Evolutionary conservation across 805 yeast species (phyloP).

Genomic region (Sugiyamaella lignohabitans): DNA sequence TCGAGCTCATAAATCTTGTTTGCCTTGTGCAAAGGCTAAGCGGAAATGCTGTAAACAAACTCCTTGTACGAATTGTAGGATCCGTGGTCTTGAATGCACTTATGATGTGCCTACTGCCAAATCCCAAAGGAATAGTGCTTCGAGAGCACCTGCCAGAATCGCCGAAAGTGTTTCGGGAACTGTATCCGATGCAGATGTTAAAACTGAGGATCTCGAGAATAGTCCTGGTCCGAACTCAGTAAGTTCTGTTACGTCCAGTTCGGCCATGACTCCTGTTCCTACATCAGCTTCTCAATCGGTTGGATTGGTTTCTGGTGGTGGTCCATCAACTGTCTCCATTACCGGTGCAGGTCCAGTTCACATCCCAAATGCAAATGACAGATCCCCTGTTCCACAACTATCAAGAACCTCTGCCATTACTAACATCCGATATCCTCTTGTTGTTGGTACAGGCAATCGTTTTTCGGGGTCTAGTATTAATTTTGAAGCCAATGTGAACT

Average conservation of each 20-base stretch:
- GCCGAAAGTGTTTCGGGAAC: neutral
- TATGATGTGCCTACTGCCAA: slow-evolving; percentile 10
- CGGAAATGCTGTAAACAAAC: slow-evolving; percentile 16
- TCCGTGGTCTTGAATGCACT: slow-evolving; percentile 14
- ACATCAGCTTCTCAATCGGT: neutral
- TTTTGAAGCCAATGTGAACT: too few relatives aligned
- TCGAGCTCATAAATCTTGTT: slow-evolving; percentile 16
- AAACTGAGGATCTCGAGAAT: neutral
- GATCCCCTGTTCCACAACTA: too few relatives aligned
- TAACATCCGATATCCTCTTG: too few relatives aligned
- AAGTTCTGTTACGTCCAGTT: neutral
- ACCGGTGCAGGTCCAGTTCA: too few relatives aligned
- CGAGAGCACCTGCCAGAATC: neutral
- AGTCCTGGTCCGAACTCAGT: neutral
- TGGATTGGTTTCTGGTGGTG: too few relatives aligned
- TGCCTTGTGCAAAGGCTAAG: slow-evolving; percentile 17
- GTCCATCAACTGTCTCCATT: too few relatives aligned
- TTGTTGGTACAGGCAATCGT: too few relatives aligned
- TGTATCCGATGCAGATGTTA: neutral
- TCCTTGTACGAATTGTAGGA: slow-evolving; percentile 16
- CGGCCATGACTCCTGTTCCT: neutral
- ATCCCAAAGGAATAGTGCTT: neutral
- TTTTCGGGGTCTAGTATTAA: too few relatives aligned
- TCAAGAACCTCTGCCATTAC: too few relatives aligned
- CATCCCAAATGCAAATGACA: too few relatives aligned